phyloP scores from a whole-genome alignment of 306 rosid species.

The Quercus glauca region DNA sequence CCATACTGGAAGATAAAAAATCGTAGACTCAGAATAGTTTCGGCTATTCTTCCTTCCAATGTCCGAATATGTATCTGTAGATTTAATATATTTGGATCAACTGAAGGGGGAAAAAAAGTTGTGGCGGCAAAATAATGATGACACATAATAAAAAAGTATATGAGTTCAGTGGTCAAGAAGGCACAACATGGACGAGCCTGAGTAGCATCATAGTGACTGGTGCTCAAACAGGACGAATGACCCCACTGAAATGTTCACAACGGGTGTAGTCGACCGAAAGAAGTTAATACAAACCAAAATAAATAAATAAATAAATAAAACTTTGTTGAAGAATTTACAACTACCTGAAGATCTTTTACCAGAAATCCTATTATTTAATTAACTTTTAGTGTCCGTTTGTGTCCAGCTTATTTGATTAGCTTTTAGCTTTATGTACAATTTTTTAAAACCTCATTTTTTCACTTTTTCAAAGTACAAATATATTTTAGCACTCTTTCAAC shows the following conservation, averaged over 20 bases:
- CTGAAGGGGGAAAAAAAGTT: not conserved
- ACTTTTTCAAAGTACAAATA: too few species aligned
- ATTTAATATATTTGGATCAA: not conserved
- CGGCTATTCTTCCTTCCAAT: conserved; percentile 69
- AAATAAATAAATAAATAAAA: not conserved
- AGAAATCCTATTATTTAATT: not conserved
- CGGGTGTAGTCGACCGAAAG: not conserved
- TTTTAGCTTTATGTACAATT: too few species aligned
- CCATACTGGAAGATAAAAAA: conserved; percentile 97
- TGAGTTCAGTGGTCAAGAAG: not conserved
- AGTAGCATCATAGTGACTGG: not conserved
- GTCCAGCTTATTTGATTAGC: too few species aligned
- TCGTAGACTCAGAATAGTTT: conserved; percentile 81
- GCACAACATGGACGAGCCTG: not conserved
- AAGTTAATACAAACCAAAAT: not conserved
- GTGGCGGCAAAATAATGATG: not conserved
- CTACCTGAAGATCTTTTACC: not conserved
- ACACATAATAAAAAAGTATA: not conserved
- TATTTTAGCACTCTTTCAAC: too few species aligned
- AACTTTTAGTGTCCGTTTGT: too few species aligned
- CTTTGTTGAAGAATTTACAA: not conserved
- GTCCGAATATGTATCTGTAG: conserved; percentile 80
- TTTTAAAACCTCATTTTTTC: too few species aligned
- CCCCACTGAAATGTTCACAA: not conserved
- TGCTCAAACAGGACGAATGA: not conserved